A percentile compares a stretch with the other conserved stretches of the same genome.
These are phyloP conservation scores for Hippophae gyantsensis DNA, from an alignment of 306 rosid species.

Conservation along the genomic window DNA sequence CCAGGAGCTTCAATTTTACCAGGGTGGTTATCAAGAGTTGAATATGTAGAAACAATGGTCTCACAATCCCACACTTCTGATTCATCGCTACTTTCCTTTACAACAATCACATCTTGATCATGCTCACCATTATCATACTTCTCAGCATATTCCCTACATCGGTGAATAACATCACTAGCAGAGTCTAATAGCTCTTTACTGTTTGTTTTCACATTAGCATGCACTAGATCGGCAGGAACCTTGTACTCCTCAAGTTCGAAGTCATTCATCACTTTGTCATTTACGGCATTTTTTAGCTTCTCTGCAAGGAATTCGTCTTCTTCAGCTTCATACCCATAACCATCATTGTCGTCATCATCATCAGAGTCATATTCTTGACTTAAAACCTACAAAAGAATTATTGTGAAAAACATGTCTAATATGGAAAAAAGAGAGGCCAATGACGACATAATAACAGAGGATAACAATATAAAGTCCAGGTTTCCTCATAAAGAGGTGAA, in stretches of 20 bases:
- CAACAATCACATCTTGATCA: slow-evolving; percentile 31
- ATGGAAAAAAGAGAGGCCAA: background rate
- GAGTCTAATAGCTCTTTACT: slow-evolving; percentile 36
- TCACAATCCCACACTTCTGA: slow-evolving; percentile 90
- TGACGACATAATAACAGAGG: background rate
- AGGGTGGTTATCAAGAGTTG: slow-evolving; percentile 88
- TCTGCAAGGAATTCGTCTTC: slow-evolving; percentile 57
- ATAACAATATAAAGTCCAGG: background rate
- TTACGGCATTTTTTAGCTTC: slow-evolving; percentile 50
- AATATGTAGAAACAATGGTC: slow-evolving; percentile 72
- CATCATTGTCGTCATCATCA: slow-evolving; percentile 20
- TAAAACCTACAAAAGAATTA: slow-evolving; percentile 39
- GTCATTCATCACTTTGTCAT: slow-evolving; percentile 28
- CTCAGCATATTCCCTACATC: slow-evolving; percentile 73
- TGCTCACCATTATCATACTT: slow-evolving; percentile 58
- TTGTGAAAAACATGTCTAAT: slow-evolving; percentile 8
- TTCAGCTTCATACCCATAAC: slow-evolving; percentile 35
- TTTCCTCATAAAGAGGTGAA: background rate
- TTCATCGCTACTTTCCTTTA: slow-evolving; percentile 80
- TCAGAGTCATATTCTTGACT: slow-evolving; percentile 51
- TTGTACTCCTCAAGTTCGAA: slow-evolving; percentile 40
- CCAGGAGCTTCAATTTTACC: slow-evolving; percentile 63
- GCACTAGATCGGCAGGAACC: slow-evolving; percentile 69
- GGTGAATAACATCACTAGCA: slow-evolving; percentile 53
- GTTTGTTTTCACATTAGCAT: slow-evolving; percentile 22